These are phyloP conservation scores for Phialemonium atrogriseum DNA, from an alignment of 2,329 filamentous ascomycete genomes.

Conservation along the genomic window DNA sequence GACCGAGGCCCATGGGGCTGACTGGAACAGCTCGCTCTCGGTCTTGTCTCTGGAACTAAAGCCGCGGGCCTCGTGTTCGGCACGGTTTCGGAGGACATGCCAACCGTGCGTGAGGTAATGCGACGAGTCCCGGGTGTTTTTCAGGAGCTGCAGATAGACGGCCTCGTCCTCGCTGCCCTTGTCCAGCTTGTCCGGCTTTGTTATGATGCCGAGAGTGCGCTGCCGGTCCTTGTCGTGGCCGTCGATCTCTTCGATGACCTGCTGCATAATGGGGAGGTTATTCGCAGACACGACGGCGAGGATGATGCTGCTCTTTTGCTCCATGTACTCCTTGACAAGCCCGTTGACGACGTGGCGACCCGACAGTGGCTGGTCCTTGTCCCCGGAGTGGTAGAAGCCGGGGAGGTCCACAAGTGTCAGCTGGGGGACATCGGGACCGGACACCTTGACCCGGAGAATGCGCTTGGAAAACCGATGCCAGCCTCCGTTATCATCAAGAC, in stretches of 20 bases:
- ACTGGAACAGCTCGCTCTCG: background rate
- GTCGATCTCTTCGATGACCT: conserved; percentile 42
- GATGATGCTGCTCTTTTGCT: conserved; percentile 47
- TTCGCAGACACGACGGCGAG: conserved; percentile 49
- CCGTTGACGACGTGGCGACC: conserved; percentile 36
- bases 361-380: conserved; percentile 29
- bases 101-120: background rate
- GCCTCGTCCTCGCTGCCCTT: background rate
- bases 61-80: background rate
- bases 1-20: background rate
- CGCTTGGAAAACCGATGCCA: conserved; percentile 29
- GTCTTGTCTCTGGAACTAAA: background rate
- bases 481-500: conserved; percentile 19
- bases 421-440: conserved; percentile 36
- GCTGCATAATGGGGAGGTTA: conserved; percentile 48
- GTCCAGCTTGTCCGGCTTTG: conserved; percentile 41
- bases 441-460: conserved; percentile 36
- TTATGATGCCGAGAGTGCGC: conserved; percentile 48
- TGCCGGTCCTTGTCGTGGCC: conserved; percentile 16
- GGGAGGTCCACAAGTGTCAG: conserved; percentile 52
- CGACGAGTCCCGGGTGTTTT: background rate
- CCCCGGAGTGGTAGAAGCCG: conserved; percentile 40
- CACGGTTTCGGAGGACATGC: background rate
- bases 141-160: background rate
- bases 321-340: conserved; percentile 47